Conservation (phyloP, 2,329 filamentous ascomycete species). For the Phoma sp. region DNA sequence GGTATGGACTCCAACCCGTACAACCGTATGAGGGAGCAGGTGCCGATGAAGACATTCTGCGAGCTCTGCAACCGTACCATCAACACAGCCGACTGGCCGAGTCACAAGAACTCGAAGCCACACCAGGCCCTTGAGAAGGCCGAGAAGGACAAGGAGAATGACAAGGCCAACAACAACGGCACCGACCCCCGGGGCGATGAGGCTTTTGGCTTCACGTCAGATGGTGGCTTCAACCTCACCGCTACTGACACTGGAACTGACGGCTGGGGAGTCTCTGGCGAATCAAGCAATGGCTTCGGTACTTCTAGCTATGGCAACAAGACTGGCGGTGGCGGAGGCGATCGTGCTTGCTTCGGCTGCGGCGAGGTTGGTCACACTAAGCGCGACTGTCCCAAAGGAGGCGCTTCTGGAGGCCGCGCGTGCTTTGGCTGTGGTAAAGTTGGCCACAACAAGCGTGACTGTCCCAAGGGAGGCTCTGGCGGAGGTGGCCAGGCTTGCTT, state of each 20-base stretch:
- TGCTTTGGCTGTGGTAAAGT: slow-evolving; percentile 36
- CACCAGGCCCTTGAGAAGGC: slow-evolving; percentile 34
- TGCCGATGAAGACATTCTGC: slow-evolving; percentile 32
- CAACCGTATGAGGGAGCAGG: slow-evolving; percentile 26
- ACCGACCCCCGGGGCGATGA: slow-evolving; percentile 16
- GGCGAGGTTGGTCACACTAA: slow-evolving; percentile 35
- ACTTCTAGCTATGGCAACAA: slow-evolving; percentile 34
- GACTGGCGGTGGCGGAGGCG: slow-evolving; percentile 22
- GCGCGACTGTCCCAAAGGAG: slow-evolving; percentile 31
- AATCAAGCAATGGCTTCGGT: not conserved
- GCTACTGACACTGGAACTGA: slow-evolving; percentile 54
- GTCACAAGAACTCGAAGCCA: slow-evolving; percentile 44
- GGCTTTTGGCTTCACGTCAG: slow-evolving; percentile 10
- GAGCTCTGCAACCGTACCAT: slow-evolving; percentile 43
- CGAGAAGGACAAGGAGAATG: slow-evolving; percentile 31
- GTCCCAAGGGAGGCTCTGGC: slow-evolving; percentile 21
- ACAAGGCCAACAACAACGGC: slow-evolving; percentile 12
- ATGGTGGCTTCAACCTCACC: slow-evolving; percentile 11
- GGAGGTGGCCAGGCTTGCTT: slow-evolving; percentile 33
- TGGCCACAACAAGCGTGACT: slow-evolving; percentile 40
- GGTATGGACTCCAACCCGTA: slow-evolving; percentile 36
- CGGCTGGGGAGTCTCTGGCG: slow-evolving; percentile 24
- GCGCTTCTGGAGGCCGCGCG: slow-evolving; percentile 20
- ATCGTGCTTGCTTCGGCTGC: slow-evolving; percentile 35
- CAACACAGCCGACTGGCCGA: slow-evolving; percentile 40